Evolutionary conservation across 2,329 filamentous ascomycete genomes (phyloP).

Genomic region (Sarocladium kiliense): DNA sequence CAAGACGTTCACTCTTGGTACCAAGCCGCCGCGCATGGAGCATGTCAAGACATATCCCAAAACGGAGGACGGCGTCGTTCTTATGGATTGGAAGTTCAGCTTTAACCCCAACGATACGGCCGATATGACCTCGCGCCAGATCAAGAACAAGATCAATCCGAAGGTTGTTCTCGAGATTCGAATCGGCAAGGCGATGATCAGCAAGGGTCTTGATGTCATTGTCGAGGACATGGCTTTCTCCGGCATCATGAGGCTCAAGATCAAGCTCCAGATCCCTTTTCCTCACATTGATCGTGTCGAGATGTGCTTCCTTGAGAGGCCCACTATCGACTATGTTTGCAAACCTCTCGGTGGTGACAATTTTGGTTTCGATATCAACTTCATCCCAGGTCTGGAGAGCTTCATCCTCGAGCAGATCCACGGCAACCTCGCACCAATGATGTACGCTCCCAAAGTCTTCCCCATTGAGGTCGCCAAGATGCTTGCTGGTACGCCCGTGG

Average conservation of each 20-base stretch:
- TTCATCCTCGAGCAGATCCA: conserved; percentile 98
- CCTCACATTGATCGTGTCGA: conserved; percentile 93
- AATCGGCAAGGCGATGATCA: conserved; percentile 92
- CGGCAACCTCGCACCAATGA: conserved; percentile 88
- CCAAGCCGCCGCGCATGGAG: conserved; percentile 92
- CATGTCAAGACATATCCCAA: conserved; percentile 98
- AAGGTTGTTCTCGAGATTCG: conserved; percentile 94
- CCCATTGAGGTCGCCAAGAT: conserved; percentile 98
- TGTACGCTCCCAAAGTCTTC: conserved; percentile 97
- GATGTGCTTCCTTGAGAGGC: conserved; percentile 87
- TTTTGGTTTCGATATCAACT: conserved; percentile 98
- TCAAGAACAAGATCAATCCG: conserved; percentile 94
- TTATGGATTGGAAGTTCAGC: conserved; percentile 99
- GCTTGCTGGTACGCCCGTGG: conserved; percentile 87
- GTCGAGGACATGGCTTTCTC: conserved; percentile 97
- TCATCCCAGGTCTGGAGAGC: conserved; percentile 86
- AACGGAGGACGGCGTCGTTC: conserved; percentile 86
- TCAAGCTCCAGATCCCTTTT: conserved; percentile 94
- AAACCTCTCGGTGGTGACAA: conserved; percentile 94
- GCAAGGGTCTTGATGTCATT: conserved; percentile 94
- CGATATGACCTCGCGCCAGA: conserved; percentile 83
- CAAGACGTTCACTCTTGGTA: conserved; percentile 89
- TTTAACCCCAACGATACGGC: conserved; percentile 93
- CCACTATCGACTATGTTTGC: conserved; percentile 92
- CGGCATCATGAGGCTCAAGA: conserved; percentile 92